Conservation (phyloP, 2,329 filamentous ascomycete genomes). For the Fusarium abutilonis region DNA sequence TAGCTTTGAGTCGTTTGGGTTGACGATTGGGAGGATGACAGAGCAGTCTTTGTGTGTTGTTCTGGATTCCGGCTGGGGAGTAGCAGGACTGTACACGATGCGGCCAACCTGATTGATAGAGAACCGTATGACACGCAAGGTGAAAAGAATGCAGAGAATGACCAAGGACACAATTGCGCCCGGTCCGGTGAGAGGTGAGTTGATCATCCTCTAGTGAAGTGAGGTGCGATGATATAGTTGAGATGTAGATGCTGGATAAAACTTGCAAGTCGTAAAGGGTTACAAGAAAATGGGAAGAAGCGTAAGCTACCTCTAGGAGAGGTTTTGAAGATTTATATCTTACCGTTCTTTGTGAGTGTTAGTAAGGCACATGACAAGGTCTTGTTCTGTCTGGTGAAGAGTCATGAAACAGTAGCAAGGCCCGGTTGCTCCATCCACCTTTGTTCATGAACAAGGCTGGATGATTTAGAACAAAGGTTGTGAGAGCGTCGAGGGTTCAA, state of each 20-base stretch:
- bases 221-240: not conserved
- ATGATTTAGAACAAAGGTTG: not conserved
- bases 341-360: not conserved
- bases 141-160: not conserved
- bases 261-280: no score
- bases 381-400: not conserved
- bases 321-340: not conserved
- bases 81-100: not conserved
- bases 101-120: not conserved
- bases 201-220: not conserved
- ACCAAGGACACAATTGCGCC: not conserved
- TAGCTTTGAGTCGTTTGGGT: not conserved
- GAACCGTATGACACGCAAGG: not conserved
- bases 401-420: not conserved
- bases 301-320: not conserved
- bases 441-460: not conserved
- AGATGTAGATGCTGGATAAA: not conserved
- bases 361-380: not conserved
- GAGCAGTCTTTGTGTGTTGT: not conserved
- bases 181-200: not conserved
- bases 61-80: not conserved
- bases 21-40: constrained; percentile 22
- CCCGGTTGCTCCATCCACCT: not conserved
- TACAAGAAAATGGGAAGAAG: not conserved
- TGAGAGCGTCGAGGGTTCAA: no score